Percentiles rank a stretch among this genome's conserved stretches.
These are phyloP conservation scores for Cornus kousa DNA, from an alignment of 148 eudicot species.

Conservation along the genomic window DNA sequence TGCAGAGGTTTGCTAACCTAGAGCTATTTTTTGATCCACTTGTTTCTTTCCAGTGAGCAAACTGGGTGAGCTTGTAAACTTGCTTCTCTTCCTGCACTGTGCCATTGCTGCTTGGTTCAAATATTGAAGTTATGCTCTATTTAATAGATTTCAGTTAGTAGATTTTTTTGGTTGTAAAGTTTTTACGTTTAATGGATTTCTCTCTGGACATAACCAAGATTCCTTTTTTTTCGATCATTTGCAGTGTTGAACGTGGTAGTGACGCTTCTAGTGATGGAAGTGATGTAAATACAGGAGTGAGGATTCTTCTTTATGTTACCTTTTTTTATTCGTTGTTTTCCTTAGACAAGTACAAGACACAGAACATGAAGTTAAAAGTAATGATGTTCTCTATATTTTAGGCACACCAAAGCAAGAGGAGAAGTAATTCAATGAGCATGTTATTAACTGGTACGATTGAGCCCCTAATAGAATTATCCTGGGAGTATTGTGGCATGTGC, in stretches of 20 bases:
- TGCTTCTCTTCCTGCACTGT: neutral
- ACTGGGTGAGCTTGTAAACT: neutral
- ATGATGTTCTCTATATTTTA: slow-evolving; percentile 1
- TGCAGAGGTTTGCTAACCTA: slow-evolving; percentile 38
- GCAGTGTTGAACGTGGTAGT: slow-evolving; percentile 48
- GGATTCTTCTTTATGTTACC: slow-evolving; percentile 6
- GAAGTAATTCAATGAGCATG: slow-evolving; percentile 10
- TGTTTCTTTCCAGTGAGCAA: neutral
- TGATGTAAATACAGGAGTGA: slow-evolving; percentile 46
- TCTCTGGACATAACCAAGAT: neutral
- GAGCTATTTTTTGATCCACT: neutral
- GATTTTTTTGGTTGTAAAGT: too few species aligned
- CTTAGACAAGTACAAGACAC: neutral
- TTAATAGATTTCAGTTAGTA: neutral
- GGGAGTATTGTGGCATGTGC: neutral
- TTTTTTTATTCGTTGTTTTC: neutral
- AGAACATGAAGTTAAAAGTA: neutral
- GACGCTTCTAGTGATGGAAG: slow-evolving; percentile 49
- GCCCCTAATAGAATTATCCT: neutral
- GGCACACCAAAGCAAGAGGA: neutral
- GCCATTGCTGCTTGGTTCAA: neutral
- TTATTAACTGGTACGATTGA: slow-evolving; percentile 1
- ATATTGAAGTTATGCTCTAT: neutral
- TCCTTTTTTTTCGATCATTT: neutral
- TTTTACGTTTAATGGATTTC: neutral